A percentile compares a stretch with the other conserved stretches of the same genome.
These are phyloP conservation scores for Leishmania lainsoni DNA, from an alignment of 208 protist genomes.

Conservation along the genomic window DNA sequence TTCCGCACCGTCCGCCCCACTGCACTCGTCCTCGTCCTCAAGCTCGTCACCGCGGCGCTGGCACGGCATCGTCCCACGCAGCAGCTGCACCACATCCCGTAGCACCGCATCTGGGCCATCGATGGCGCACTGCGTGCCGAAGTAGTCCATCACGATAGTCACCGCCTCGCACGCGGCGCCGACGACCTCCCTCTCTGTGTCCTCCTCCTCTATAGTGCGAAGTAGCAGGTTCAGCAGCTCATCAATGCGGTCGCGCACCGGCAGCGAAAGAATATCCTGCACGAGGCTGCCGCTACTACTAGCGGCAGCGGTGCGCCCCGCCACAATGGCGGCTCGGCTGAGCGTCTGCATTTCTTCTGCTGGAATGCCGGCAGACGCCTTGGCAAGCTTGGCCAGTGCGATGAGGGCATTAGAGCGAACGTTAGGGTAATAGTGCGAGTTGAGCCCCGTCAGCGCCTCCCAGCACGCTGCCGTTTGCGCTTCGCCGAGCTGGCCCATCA, in stretches of 20 bases:
- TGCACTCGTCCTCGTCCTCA: constrained; percentile 44
- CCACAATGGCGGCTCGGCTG: constrained; percentile 18
- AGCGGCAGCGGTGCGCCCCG: not conserved
- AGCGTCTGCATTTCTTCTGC: constrained; percentile 31
- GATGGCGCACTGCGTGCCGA: constrained; percentile 62
- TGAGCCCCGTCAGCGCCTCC: constrained; percentile 44
- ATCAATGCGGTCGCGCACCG: constrained; percentile 56
- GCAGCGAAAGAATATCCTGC: constrained; percentile 54
- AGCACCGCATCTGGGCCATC: constrained; percentile 53
- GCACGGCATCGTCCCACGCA: constrained; percentile 62
- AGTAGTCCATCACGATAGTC: constrained; percentile 62
- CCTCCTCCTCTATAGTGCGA: constrained; percentile 49
- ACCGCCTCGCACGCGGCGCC: constrained; percentile 75
- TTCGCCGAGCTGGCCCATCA: constrained; percentile 49
- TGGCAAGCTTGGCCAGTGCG: constrained; percentile 63
- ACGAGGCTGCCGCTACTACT: not conserved
- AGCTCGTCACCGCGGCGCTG: constrained; percentile 44
- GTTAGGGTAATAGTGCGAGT: constrained; percentile 64
- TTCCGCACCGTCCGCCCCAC: constrained; percentile 24
- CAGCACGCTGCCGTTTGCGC: constrained; percentile 59
- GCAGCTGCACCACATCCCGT: constrained; percentile 41
- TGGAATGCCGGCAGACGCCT: constrained; percentile 47
- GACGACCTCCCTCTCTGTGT: constrained; percentile 77
- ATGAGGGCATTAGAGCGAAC: constrained; percentile 71
- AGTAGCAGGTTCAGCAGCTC: constrained; percentile 53